Base-by-base conservation (phyloP, 2,329 filamentous ascomycete genomes). In the Cladophialophora chaetospira region DNA sequence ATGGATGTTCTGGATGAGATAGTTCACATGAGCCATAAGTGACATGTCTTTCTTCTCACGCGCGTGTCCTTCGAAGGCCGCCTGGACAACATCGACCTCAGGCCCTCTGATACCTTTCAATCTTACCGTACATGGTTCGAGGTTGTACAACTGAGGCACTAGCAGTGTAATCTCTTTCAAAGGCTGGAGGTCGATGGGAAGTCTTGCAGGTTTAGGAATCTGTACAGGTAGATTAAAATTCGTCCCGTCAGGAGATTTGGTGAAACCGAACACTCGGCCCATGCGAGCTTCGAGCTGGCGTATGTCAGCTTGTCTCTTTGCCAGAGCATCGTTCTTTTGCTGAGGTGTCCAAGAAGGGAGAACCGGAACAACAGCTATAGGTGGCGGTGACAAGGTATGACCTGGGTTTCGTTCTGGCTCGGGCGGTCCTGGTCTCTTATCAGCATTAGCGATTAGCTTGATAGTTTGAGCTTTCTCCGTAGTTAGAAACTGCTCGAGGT, bases 201-300 rank as follows among this genome's bases (percentile, higher is more conserved):
- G 78, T 40, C 84, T 81, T 5, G 72, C 70, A 50, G 79, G 79
- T 55, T 83, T 82, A 55, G 79, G 80, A 1, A 88, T 86, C 61
- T 89, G 84, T 2, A 94, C 73, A 0, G 88, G 87, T 10, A 93
- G 69, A 1, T 82, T 87, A 69, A 88, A 93, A 13, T 84, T 80
- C 57, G 87, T 77, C 1, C 87, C 88, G 70, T 92, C 88, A 26
- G 80, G 75, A 1, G 85, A 86, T 61, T 86, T 88, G 26, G 84
- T 81, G 68, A 88, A 94, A 31, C 83, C 71, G 1, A 84, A 79
- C 47, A 88, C 69, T 63, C 87, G 80, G 13, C 87, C 83, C 78
- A 94, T 85, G 28, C 89, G 83, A 25, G 88, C 82, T 73, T 92
- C 88, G 0, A 94, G 79, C 67, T 91, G 88, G 33, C 85, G 82